Percentiles rank a stretch among this genome's conserved stretches.
phyloP scores from a whole-genome alignment of 371 early-diverging fungal species.

The Apophysomyces sp. region DNA sequence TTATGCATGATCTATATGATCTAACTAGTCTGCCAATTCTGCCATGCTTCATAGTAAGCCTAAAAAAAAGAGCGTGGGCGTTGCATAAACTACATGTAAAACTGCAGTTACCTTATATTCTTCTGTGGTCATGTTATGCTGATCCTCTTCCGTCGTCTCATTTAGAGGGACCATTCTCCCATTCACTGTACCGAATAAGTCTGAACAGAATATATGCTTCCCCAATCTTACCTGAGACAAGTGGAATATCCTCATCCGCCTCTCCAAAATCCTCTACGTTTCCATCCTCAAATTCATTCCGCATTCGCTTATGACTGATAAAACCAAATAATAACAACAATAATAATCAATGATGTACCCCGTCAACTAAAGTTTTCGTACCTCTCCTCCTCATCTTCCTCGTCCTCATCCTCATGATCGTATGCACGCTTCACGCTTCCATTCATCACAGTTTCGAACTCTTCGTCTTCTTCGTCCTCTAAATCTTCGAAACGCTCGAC shows the following conservation, averaged over 20 bases:
- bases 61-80: constrained; percentile 6
- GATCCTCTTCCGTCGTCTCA: constrained; percentile 59
- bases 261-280: constrained; percentile 31
- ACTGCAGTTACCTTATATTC: constrained; percentile 47
- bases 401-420: constrained; percentile 21
- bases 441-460: constrained; percentile 20
- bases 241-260: constrained; percentile 37
- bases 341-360: constrained; percentile 3
- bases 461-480: constrained; percentile 34
- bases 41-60: constrained; percentile 55
- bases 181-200: constrained; percentile 26
- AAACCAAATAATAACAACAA: constrained; percentile 8
- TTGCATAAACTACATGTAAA: not conserved
- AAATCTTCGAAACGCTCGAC: constrained; percentile 7
- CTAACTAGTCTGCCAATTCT: constrained; percentile 39
- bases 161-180: constrained; percentile 54
- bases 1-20: not conserved
- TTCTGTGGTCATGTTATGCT: constrained; percentile 57
- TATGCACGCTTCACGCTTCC: constrained; percentile 13
- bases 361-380: constrained; percentile 14
- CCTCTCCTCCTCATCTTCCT: constrained; percentile 32
- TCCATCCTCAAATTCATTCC: constrained; percentile 10
- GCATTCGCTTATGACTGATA: constrained; percentile 2
- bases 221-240: constrained; percentile 38
- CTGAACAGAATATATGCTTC: not conserved